These are phyloP conservation scores for Typha latifolia DNA, from an alignment of 176 grass and related monocot species.

Conservation along the genomic window DNA sequence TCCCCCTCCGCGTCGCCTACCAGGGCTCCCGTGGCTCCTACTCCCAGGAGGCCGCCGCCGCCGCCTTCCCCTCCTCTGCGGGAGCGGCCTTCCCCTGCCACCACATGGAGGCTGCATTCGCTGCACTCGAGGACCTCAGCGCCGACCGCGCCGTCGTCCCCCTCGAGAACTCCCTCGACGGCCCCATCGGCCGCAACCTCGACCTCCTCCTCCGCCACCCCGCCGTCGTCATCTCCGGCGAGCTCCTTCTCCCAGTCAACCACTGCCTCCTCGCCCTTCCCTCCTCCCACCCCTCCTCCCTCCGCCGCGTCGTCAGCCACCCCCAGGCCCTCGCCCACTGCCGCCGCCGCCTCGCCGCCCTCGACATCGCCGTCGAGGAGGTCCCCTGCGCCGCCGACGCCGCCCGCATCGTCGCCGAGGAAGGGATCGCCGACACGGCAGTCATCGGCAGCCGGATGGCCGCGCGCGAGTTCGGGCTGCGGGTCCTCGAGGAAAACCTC, in stretches of 20 bases:
- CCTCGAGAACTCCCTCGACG: conserved; percentile 33
- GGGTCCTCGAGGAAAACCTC: conserved; percentile 17
- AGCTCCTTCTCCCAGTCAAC: conserved; percentile 29
- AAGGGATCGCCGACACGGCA: conserved; percentile 23
- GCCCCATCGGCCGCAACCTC: conserved; percentile 24
- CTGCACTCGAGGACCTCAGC: conserved; percentile 19
- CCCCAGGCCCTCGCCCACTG: conserved; percentile 29
- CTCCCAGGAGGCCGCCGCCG: conserved; percentile 25
- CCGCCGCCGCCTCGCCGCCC: background rate
- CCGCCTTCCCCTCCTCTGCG: conserved; percentile 4
- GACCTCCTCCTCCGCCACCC: conserved; percentile 33
- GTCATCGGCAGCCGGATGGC: conserved; percentile 25
- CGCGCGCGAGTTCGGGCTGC: conserved; percentile 20
- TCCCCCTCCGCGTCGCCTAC: conserved; percentile 18
- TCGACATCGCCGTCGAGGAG: conserved; percentile 20
- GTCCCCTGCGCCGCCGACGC: conserved; percentile 12
- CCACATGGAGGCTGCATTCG: conserved; percentile 20
- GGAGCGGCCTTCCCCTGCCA: conserved; percentile 1
- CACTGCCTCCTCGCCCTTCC: conserved; percentile 27
- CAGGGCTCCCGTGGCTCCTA: conserved; percentile 23
- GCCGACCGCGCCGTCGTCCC: conserved; percentile 28
- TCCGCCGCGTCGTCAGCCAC: conserved; percentile 30
- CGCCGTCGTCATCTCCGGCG: conserved; percentile 16
- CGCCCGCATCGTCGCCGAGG: conserved; percentile 13
- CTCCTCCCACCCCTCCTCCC: background rate